A percentile compares a stretch with the other conserved stretches of the same genome.
phyloP scores from a whole-genome alignment of 2,329 filamentous ascomycete genomes.

The Colletotrichum acutatum region DNA sequence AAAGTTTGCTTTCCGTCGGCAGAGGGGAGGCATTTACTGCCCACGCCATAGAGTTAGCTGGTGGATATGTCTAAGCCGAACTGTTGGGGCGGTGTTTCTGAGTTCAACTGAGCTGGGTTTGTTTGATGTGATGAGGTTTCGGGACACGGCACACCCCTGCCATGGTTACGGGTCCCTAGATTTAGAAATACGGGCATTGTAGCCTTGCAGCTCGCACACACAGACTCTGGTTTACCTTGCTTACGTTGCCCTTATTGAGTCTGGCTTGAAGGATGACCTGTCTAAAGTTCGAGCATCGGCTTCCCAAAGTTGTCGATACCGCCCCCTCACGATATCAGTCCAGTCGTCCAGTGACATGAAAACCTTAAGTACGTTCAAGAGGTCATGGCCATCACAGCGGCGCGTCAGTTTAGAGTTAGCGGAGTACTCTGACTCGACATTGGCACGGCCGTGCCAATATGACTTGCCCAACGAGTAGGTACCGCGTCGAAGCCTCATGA shows the following conservation, averaged over 20 bases:
- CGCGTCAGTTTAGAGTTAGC: not conserved
- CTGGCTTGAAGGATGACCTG: not conserved
- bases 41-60: not conserved
- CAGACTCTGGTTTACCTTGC: not conserved
- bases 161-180: not conserved
- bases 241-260: not conserved
- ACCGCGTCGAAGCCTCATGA: not conserved
- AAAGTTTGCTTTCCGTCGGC: not conserved
- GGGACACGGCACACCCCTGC: not conserved
- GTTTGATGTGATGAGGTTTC: not conserved
- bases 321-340: not conserved
- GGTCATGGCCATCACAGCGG: not conserved
- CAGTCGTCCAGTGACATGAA: not conserved
- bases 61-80: not conserved
- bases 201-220: not conserved
- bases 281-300: not conserved
- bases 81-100: not conserved
- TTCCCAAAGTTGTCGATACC: not conserved
- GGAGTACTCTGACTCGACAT: not conserved
- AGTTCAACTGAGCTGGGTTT: not conserved
- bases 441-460: not conserved
- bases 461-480: too few relatives aligned
- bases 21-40: conserved; percentile 19
- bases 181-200: not conserved
- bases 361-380: not conserved